These are phyloP conservation scores for Adansonia digitata DNA, from an alignment of 345 rosid species.

Conservation along the genomic window DNA sequence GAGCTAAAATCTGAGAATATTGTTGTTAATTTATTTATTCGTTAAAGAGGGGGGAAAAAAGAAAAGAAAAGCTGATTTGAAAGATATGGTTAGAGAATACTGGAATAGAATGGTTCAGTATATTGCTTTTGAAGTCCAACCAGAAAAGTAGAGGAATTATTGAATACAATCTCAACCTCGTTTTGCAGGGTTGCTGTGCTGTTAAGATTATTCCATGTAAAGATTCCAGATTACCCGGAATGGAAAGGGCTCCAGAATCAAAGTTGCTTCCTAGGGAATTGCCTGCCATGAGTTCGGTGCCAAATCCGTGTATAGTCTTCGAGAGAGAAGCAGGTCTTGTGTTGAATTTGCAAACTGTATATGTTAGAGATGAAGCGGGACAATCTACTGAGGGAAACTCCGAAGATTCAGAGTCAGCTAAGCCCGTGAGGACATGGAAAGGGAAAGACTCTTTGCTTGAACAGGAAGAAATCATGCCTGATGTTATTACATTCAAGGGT, in stretches of 20 bases:
- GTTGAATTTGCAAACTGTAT: slow-evolving; percentile 36
- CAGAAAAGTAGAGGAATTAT: slow-evolving; percentile 5
- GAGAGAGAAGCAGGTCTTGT: slow-evolving; percentile 39
- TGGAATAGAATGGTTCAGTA: not conserved
- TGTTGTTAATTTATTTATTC: not conserved
- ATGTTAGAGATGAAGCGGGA: slow-evolving; percentile 40
- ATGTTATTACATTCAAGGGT: slow-evolving; percentile 39
- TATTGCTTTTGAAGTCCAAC: not conserved
- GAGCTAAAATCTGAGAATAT: not conserved
- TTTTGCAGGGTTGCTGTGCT: slow-evolving; percentile 32
- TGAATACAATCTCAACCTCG: slow-evolving; percentile 8
- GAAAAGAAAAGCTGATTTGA: not conserved
- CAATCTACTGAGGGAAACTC: slow-evolving; percentile 28
- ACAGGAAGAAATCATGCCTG: slow-evolving; percentile 39
- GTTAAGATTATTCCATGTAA: slow-evolving; percentile 29
- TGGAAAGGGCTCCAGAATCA: slow-evolving; percentile 64
- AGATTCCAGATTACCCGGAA: slow-evolving; percentile 25
- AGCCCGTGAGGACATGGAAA: slow-evolving; percentile 50
- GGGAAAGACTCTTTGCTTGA: slow-evolving; percentile 42
- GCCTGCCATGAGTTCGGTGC: slow-evolving; percentile 39
- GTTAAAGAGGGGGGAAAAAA: not conserved
- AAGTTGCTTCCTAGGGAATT: slow-evolving; percentile 49
- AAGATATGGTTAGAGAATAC: not conserved
- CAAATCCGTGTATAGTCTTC: slow-evolving; percentile 25
- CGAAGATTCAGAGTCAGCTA: slow-evolving; percentile 27